Base-by-base conservation (phyloP, 1,284 basidiomycete genomes). In the Mycena sp. region DNA sequence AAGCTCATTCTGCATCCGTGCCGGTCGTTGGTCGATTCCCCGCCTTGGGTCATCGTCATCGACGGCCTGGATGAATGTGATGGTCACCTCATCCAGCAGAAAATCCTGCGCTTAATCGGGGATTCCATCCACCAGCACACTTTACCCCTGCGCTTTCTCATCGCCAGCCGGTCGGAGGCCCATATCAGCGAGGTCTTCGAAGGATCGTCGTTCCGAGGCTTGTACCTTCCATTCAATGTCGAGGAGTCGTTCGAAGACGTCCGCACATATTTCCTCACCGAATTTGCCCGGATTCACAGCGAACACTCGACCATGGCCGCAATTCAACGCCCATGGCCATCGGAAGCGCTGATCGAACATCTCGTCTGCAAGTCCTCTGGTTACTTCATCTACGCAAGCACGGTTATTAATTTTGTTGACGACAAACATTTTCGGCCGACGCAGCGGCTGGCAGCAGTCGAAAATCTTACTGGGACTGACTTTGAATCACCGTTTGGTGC, bases 1-100 rank as follows among this genome's bases (percentile, higher is more conserved):
- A 32, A 61, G 30, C 48, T 67, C 2, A 67, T 67, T 35, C 49
- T 67, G 32, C n/a, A 50, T 21, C 65, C 65, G 7, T 64, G 40
- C 19, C 45, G 49, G 21, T 30, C 45, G 11, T 37, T 30, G 7
- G 35, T 37, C 3, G 23, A 21, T 40, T n/a, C 28, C 7, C 17
- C 14, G 26, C 58, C 65, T 6, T 28, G 61, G 29, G 17, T 55
- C 32, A 12, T 67, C 26, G 28, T 67, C 25, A 44, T 67, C 54
- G 65, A 64, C 45, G 62, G 65, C 21, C 32, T 67, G 5, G 62
- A 64, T 30, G 44, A 58, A 29, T 60, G 58, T 53, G 29, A 48
- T 14, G 32, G 32, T 3, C 25, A 30, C 26, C 35, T 53, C 2
- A 30, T 19, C 21, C 59, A 60, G 51, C 65, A 55, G n/a, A 58